Percentiles rank a stretch among this genome's conserved stretches.
Evolutionary conservation across 2,329 filamentous ascomycete species (phyloP).

Genomic region (Elsinoe arachidis): DNA sequence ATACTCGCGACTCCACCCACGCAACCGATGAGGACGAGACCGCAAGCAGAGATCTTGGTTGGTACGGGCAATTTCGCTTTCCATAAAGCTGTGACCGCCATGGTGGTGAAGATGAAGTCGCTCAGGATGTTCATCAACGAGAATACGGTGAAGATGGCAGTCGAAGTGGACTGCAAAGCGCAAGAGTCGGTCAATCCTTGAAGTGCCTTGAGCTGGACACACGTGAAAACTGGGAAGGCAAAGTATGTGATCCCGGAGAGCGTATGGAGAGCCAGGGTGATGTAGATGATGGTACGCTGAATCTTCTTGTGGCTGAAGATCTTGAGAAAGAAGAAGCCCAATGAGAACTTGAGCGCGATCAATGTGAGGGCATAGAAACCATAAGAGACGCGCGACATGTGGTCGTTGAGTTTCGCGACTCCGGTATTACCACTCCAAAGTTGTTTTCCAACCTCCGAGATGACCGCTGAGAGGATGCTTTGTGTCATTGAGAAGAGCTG

Average conservation of each 20-base stretch:
- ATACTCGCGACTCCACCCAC: background rate
- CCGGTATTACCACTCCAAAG: background rate
- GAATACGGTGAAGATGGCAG: conserved; percentile 13
- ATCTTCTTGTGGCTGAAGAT: conserved; percentile 33
- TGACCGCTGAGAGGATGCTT: background rate
- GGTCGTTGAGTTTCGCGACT: background rate
- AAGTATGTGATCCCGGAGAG: conserved; percentile 39
- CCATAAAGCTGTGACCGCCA: conserved; percentile 31
- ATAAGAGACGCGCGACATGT: background rate
- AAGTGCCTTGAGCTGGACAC: conserved; percentile 39
- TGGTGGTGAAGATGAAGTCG: conserved; percentile 29
- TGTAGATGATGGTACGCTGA: conserved; percentile 36
- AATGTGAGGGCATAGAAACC: conserved; percentile 39
- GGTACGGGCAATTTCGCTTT: conserved; percentile 14
- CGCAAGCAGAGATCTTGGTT: background rate
- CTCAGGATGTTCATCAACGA: conserved; percentile 27
- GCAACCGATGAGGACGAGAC: background rate
- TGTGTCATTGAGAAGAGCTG: background rate
- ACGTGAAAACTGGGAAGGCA: conserved; percentile 43
- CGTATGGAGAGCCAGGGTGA: conserved; percentile 34
- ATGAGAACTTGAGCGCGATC: conserved; percentile 40
- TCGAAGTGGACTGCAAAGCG: conserved; percentile 9
- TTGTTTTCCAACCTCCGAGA: background rate
- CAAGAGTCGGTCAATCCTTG: conserved; percentile 21
- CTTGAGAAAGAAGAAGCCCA: conserved; percentile 43